Evolutionary conservation across 1,284 basidiomycete species (phyloP), one percentile per base, ranked within the genome.

Genomic region (Psilocybe mexicana): DNA sequence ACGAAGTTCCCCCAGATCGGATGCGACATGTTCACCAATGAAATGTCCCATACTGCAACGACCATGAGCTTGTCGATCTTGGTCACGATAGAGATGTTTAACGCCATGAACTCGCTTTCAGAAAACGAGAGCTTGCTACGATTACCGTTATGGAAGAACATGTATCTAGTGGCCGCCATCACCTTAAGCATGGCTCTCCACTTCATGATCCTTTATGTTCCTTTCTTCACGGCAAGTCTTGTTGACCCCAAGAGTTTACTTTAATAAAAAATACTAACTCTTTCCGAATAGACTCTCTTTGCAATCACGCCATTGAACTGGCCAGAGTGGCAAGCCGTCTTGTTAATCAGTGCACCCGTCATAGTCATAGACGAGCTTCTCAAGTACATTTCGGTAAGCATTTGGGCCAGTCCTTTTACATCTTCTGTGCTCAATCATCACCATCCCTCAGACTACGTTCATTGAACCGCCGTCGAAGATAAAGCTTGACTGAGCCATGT

Each of bases 51-150:
- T 67, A 85, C 84, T n/a, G 95, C 94, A 8, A 95, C 96, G 54
- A 99, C 97, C 24, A 94, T 98, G 80, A 95, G 93, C 63, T 79
- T 99, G 43, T 96, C 94, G 25, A 96, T 97, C 67, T 82, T 97
- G 54, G 95, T 97, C 52, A 91, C 88, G 10, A 84, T 99, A 55
- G 97, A 99, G 77, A 99, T 99, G 97, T 95, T 98, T 79, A 99
- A 99, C 77, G 96, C 96, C 23, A 94, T 97, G 87, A 98, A 98
- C 75, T 98, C 96, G 54, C 81, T 99, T 38, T 95, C 92, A n/a
- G 97, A 99, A 77, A 97, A 97, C 72, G 96, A 98, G 78, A 94
- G 90, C 62, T 75, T 99, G 63, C 75, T 99, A 50, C 84, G 84
- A 23, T 80, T 98, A 46, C 95, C 96, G 1, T 75, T 97, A 14